Base-by-base conservation (phyloP, 2,329 filamentous ascomycete genomes). In the Ophiostoma triangulosporum region DNA sequence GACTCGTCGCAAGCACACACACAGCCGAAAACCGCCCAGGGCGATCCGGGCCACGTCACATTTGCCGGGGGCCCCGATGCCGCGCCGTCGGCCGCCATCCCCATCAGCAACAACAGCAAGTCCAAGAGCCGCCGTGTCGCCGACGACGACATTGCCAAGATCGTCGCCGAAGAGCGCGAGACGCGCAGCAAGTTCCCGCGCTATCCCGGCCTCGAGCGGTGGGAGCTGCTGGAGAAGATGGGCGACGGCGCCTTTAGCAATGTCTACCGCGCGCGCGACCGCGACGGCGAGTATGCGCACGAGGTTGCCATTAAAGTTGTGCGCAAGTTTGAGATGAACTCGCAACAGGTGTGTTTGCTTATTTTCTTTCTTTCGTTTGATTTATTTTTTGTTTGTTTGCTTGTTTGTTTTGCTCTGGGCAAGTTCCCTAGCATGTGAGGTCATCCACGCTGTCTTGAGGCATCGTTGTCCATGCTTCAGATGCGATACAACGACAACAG, bases 231-330 rank as follows among this genome's bases (percentile, higher is more conserved):
- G 51, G 90, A 95, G 70, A 97, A 97, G 77, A 98, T 98, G 91
- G 93, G 93, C 59, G 93, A 97, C 62, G 93, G 93, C 57, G 93
- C 93, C 57, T 98, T 98, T 76, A 97, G 91, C 74, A 97, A 97
- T 64, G 93, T 98, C 59, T 98, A 97, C 69, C 83, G 88, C 36
- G 93, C 93, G 35, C 79, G 77, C 60, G 93, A 98, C 66, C 66
- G 71, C 46, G 76, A 81, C 6, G 85, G 86, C 38, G 74, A 83
- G 58, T 49, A 54, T 14, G 78, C 79, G 58, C 81, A 80, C 60
- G 84, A 97, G 66, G 89, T 93, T 32, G 93, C 91, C 62, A 97
- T 98, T 76, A 98, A 98, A 70, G 93, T 98, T 51, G 93, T 98
- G 59, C 86, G 93, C 65, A 97, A 97, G 72, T 97, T 88, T 67